Conservation (phyloP, 2,329 filamentous ascomycete genomes). For the Hirsutella minnesotensis region DNA sequence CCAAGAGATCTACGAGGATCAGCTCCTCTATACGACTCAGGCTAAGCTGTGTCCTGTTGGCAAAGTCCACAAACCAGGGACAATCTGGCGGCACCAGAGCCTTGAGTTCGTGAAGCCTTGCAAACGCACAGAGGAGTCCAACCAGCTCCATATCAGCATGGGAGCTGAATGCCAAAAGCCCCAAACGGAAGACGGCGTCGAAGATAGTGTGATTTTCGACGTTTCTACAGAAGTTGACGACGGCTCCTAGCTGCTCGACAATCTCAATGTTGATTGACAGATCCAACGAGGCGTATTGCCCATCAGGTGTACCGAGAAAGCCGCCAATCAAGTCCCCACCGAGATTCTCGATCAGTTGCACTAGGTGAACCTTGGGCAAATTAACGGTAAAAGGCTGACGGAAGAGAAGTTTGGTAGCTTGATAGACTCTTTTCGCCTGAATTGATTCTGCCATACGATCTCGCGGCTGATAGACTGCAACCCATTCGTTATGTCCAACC, state of each 20-base stretch:
- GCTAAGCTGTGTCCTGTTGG: constrained; percentile 1
- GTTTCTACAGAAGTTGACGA: constrained; percentile 2
- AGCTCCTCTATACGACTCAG: background rate
- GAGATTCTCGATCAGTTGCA: background rate
- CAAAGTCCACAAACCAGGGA: constrained; percentile 5
- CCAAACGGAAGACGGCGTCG: constrained; percentile 3
- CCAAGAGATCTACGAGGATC: background rate
- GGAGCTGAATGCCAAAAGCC: constrained; percentile 4
- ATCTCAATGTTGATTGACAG: constrained; percentile 2
- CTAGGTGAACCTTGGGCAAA: background rate
- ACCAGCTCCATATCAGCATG: constrained; percentile 3
- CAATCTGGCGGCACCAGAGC: constrained; percentile 1
- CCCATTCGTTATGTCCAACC: background rate
- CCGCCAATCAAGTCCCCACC: background rate
- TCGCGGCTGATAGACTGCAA: background rate
- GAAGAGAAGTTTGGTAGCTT: background rate
- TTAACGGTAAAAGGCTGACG: background rate
- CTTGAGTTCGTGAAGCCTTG: background rate
- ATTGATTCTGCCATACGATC: background rate
- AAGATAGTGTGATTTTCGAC: background rate
- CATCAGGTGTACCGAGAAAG: too few species aligned
- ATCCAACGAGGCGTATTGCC: background rate
- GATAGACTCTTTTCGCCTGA: background rate
- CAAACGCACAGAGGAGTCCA: constrained; percentile 5
- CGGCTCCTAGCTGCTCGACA: background rate